Conservation (phyloP, 345 rosid species). For the Populus davidiana region DNA sequence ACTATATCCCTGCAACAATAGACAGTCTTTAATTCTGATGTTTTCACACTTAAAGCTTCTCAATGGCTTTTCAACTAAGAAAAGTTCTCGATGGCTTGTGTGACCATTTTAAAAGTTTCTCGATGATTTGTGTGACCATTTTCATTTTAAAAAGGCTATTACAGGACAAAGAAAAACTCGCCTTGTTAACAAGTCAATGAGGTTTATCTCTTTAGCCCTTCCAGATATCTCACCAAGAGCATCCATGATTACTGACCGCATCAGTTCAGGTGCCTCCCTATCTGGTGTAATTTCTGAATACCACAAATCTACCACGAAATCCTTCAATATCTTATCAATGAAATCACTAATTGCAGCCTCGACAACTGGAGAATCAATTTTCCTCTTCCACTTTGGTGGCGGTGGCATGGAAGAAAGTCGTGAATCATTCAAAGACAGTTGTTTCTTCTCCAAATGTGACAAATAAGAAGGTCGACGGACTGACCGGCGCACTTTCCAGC, state of each 20-base stretch:
- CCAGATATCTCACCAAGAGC: slow-evolving; percentile 83
- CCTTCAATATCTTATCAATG: slow-evolving; percentile 76
- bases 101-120: not conserved
- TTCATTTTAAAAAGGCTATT: not conserved
- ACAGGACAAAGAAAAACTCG: slow-evolving; percentile 10
- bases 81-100: not conserved
- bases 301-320: slow-evolving; percentile 84
- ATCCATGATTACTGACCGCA: slow-evolving; percentile 77
- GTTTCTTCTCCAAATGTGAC: slow-evolving; percentile 66
- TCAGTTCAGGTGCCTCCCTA: slow-evolving; percentile 82
- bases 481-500: slow-evolving; percentile 48
- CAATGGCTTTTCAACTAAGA: not conserved
- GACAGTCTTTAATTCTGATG: slow-evolving; percentile 1
- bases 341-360: slow-evolving; percentile 73
- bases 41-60: not conserved
- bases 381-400: slow-evolving; percentile 68
- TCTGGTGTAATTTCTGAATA: slow-evolving; percentile 89
- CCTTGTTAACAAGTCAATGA: slow-evolving; percentile 87
- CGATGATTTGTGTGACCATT: not conserved
- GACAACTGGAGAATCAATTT: slow-evolving; percentile 75
- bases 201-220: slow-evolving; percentile 77
- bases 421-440: slow-evolving; percentile 68
- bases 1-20: slow-evolving; percentile 79
- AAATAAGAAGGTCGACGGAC: slow-evolving; percentile 36
- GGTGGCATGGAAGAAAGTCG: slow-evolving; percentile 56